Base-by-base conservation (phyloP, 1,284 basidiomycete genomes). In the Athelia sp. region DNA sequence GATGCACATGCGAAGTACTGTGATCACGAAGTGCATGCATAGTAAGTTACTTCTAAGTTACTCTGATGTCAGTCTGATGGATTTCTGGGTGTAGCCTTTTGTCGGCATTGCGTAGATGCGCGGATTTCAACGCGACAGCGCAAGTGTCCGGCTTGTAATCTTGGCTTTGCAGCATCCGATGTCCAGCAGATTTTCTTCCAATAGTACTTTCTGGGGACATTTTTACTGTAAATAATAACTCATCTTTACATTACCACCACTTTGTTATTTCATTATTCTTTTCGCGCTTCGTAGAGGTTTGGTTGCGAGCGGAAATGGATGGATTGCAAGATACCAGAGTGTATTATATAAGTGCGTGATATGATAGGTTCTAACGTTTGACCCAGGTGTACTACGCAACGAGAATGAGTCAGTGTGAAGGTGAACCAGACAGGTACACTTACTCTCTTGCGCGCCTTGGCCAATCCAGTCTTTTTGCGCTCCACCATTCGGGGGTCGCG, bases 401-500 rank as follows among this genome's bases (percentile, higher is more conserved):
- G 47, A 50, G 15, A 47, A 19, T 50, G 32, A 53, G 50, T 54
- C 46, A 53, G 46, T 43, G 45, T 49, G 17, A 46, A 52, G 43
- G 48, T 40, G 49, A 43, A 31, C n/a, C 40, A 48, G 46, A 26
- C 50, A 13, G 43, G 9, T 58, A 19, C 38, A 85, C 89, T 48
- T 69, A 93, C 91, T 68, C 78, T 78, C 73, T 96, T 95, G 67
- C 95, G 84, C 54, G 96, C 92, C 75, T 98, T 98, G 54, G 87
- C 83, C 58, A 84, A 68, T 53, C 90, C 90, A 8, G 96, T 93
- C 79, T 98, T 98, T 74, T 99, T 99, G 58, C 96, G 81, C 74
- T 99, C 96, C 26, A 98, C 94, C 87, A 95, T 92, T 69, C 96
- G 88, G 43, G 93, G 91, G 73, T 99, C 96, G 62, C 96, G 85